A percentile compares a stretch with the other conserved stretches of the same genome.
phyloP scores from a whole-genome alignment of 768 basidiomycete species.

The Wakefieldia striispora region DNA sequence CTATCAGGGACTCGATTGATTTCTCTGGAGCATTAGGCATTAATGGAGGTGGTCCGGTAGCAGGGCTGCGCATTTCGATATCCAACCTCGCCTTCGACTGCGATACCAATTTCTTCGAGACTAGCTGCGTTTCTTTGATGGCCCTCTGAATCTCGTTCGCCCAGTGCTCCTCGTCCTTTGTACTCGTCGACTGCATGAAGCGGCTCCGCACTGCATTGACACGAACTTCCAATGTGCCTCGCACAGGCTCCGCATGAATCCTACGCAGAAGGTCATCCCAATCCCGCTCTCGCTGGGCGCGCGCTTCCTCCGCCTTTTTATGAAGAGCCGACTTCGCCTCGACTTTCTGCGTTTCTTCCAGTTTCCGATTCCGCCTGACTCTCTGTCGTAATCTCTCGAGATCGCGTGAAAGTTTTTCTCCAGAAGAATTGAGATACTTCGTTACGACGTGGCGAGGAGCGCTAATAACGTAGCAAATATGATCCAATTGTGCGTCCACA shows the following conservation, averaged over 20 bases:
- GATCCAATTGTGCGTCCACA: slow-evolving; percentile 38
- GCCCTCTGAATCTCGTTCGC: slow-evolving; percentile 57
- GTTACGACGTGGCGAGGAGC: slow-evolving; percentile 52
- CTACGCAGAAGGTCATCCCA: slow-evolving; percentile 60
- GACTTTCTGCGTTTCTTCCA: slow-evolving; percentile 32
- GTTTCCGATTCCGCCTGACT: slow-evolving; percentile 30
- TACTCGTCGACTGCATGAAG: slow-evolving; percentile 58
- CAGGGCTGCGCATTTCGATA: slow-evolving; percentile 1
- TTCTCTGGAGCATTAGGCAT: slow-evolving; percentile 48
- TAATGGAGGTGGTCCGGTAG: slow-evolving; percentile 35
- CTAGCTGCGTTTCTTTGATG: slow-evolving; percentile 53
- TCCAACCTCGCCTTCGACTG: slow-evolving; percentile 23
- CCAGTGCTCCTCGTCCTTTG: slow-evolving; percentile 55
- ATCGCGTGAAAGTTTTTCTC: slow-evolving; percentile 39
- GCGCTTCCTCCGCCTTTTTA: slow-evolving; percentile 64
- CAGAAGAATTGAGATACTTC: slow-evolving; percentile 42
- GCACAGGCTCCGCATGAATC: slow-evolving; percentile 53
- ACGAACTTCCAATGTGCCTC: slow-evolving; percentile 46
- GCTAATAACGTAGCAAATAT: slow-evolving; percentile 52
- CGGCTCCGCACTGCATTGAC: slow-evolving; percentile 53
- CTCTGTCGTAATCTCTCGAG: slow-evolving; percentile 42
- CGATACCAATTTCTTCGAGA: slow-evolving; percentile 44
- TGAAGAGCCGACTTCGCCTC: slow-evolving; percentile 54
- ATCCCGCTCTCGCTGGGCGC: slow-evolving; percentile 54
- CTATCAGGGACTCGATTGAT: slow-evolving; percentile 49